Conservation (phyloP, 2,329 filamentous ascomycete genomes). For the Dactylonectria macrodidyma region DNA sequence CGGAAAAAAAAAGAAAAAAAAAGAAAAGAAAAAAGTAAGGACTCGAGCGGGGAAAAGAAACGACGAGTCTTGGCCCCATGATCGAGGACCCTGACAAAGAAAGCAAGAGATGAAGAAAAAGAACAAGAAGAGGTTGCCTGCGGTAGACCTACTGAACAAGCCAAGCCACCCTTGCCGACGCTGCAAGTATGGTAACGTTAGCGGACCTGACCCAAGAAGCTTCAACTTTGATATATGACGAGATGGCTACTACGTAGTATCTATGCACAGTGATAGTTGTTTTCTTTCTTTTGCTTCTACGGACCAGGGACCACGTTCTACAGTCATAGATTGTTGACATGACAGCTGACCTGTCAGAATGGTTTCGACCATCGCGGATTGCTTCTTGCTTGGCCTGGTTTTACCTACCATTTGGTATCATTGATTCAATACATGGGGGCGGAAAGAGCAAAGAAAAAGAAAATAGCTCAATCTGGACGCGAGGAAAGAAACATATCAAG, state of each 20-base stretch:
- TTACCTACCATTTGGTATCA: background rate
- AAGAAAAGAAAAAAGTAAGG: background rate
- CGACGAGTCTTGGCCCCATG: slow-evolving; percentile 5
- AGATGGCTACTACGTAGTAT: background rate
- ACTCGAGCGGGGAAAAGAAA: slow-evolving; percentile 20
- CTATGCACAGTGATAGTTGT: too few species aligned
- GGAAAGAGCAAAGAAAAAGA: background rate
- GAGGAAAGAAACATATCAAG: background rate
- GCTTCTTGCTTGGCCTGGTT: background rate
- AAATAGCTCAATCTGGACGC: background rate
- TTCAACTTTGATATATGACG: background rate
- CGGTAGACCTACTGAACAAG: background rate
- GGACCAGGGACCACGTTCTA: background rate
- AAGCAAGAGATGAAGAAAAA: background rate
- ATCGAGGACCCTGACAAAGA: background rate
- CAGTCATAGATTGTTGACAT: background rate
- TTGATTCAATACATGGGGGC: background rate
- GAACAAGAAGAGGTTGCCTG: slow-evolving; percentile 1
- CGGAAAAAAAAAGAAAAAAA: background rate
- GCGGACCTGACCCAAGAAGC: background rate
- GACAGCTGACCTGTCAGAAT: background rate
- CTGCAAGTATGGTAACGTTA: too few species aligned
- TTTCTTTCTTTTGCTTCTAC: background rate
- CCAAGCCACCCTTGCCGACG: background rate
- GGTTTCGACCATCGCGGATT: background rate